A percentile compares a stretch with the other conserved stretches of the same genome.
Conservation (phyloP, 2,329 filamentous ascomycete genomes). For the Didymella segeticola region DNA sequence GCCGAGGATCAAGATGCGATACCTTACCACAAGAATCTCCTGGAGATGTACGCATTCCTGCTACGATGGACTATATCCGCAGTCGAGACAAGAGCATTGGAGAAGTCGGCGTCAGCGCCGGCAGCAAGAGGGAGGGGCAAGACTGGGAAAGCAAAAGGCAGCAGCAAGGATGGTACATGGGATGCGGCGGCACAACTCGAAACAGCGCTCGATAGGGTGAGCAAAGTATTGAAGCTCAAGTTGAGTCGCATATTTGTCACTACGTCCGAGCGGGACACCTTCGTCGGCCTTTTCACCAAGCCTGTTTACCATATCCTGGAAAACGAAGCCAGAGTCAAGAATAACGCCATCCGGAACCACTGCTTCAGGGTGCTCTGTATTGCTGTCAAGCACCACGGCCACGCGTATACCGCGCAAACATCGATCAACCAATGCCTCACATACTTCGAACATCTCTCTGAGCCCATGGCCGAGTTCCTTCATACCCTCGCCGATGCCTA, state of each 20-base stretch:
- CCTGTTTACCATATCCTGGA: constrained; percentile 94
- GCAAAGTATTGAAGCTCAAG: constrained; percentile 92
- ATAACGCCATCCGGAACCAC: constrained; percentile 89
- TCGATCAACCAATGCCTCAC: constrained; percentile 97
- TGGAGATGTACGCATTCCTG: constrained; percentile 94
- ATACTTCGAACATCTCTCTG: constrained; percentile 98
- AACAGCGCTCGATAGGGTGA: constrained; percentile 89
- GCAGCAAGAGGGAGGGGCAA: constrained; percentile 77
- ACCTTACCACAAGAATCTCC: constrained; percentile 84
- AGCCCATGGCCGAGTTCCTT: constrained; percentile 98
- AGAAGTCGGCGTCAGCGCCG: constrained; percentile 79
- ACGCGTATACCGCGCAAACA: constrained; percentile 95
- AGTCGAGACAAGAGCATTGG: constrained; percentile 91
- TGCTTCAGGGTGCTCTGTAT: constrained; percentile 96
- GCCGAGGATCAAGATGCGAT: constrained; percentile 83
- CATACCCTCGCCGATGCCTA: constrained; percentile 97
- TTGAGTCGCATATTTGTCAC: constrained; percentile 92
- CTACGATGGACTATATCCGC: constrained; percentile 94
- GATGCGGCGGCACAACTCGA: constrained; percentile 90
- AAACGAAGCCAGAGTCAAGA: constrained; percentile 91
- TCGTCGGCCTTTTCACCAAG: constrained; percentile 88
- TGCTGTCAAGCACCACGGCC: constrained; percentile 95
- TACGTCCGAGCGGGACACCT: constrained; percentile 94
- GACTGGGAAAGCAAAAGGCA: constrained; percentile 70
- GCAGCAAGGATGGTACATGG: constrained; percentile 76